Percentiles rank a stretch among this genome's conserved stretches.
Evolutionary conservation across 2,329 filamentous ascomycete species (phyloP).

Genomic region (Cladosporium sp.): DNA sequence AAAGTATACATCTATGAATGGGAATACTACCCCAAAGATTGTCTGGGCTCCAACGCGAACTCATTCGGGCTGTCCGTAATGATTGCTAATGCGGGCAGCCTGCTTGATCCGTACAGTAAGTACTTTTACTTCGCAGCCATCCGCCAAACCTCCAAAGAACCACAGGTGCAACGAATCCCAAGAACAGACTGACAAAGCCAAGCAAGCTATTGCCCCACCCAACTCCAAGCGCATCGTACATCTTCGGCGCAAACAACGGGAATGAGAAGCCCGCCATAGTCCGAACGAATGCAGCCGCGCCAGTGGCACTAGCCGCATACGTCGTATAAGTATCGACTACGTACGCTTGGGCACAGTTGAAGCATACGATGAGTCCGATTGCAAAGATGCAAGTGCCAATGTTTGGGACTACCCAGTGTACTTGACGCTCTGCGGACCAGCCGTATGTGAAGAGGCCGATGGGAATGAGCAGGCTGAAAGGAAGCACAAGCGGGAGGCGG

Average conservation of each 20-base stretch:
- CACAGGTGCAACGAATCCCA: slow-evolving; percentile 38
- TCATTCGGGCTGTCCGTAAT: not conserved
- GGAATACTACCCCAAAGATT: not conserved
- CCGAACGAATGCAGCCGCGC: slow-evolving; percentile 48
- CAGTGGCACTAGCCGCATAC: slow-evolving; percentile 50
- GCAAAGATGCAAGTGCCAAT: slow-evolving; percentile 27
- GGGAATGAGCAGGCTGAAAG: slow-evolving; percentile 35
- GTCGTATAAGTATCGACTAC: slow-evolving; percentile 50
- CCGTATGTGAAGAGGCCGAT: slow-evolving; percentile 31
- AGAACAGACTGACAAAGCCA: slow-evolving; percentile 50
- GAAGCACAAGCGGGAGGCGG: slow-evolving; percentile 52
- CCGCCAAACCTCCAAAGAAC: slow-evolving; percentile 40
- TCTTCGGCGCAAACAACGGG: slow-evolving; percentile 50
- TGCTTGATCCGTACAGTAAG: slow-evolving; percentile 22
- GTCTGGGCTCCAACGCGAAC: not conserved
- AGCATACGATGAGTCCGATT: slow-evolving; percentile 27
- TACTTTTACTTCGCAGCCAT: slow-evolving; percentile 29
- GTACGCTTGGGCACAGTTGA: slow-evolving; percentile 37
- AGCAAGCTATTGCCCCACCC: slow-evolving; percentile 60
- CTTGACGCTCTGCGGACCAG: slow-evolving; percentile 25
- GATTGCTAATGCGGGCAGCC: not conserved
- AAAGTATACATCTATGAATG: not conserved
- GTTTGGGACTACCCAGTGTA: slow-evolving; percentile 32
- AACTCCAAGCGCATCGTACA: slow-evolving; percentile 41
- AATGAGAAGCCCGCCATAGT: slow-evolving; percentile 53